phyloP scores from a whole-genome alignment of 108 stramenopile genomes.

The Parmales sp. region DNA sequence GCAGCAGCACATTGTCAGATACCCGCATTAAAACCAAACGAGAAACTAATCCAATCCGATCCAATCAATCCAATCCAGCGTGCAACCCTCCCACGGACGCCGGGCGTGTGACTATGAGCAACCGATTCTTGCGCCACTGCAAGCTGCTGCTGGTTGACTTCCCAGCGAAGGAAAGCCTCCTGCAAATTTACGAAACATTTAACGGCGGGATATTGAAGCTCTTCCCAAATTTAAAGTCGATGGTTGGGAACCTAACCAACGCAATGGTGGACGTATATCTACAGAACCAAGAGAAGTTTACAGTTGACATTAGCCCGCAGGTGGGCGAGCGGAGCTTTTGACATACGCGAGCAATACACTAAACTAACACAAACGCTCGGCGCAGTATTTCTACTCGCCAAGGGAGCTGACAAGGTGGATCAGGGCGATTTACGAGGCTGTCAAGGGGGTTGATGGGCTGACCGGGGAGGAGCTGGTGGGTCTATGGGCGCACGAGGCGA shows the following conservation, averaged over 20 bases:
- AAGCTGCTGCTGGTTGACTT: slow-evolving; percentile 94
- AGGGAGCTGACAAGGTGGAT: slow-evolving; percentile 97
- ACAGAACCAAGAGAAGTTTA: slow-evolving; percentile 78
- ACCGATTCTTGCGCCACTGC: slow-evolving; percentile 89
- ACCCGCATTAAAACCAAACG: no score
- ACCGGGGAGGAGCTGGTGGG: slow-evolving; percentile 81
- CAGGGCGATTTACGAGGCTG: slow-evolving; percentile 86
- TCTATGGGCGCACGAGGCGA: slow-evolving; percentile 94
- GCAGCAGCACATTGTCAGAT: no score
- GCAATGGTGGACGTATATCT: slow-evolving; percentile 95
- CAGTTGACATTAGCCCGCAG: slow-evolving; percentile 75
- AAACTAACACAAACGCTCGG: no score
- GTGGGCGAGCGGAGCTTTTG: no score
- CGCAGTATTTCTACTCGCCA: slow-evolving; percentile 93
- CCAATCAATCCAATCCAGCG: slow-evolving; percentile 48
- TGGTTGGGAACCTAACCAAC: slow-evolving; percentile 78
- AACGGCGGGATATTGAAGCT: slow-evolving; percentile 88
- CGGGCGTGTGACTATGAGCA: slow-evolving; percentile 80
- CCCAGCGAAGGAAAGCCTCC: slow-evolving; percentile 74
- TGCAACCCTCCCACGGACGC: slow-evolving; percentile 99
- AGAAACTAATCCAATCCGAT: no score
- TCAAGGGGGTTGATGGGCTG: slow-evolving; percentile 40
- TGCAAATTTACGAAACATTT: slow-evolving; percentile 92
- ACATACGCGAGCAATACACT: no score
- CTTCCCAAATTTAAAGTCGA: slow-evolving; percentile 82